These are phyloP conservation scores for Cyclotella baltica DNA, from an alignment of 108 stramenopile genomes.

Conservation along the genomic window DNA sequence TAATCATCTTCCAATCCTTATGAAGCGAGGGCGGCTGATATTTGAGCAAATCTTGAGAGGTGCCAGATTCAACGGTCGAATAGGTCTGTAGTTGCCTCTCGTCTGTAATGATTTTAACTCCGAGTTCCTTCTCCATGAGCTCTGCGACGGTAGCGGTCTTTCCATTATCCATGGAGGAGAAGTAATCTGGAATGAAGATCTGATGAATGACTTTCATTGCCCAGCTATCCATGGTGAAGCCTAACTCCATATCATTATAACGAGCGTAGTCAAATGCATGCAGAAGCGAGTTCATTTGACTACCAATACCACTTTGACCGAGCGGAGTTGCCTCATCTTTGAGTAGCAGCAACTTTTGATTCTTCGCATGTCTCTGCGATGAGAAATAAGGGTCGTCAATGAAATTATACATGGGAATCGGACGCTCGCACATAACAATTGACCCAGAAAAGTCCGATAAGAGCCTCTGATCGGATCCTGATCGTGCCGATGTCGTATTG, in stretches of 20 bases:
- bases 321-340: not conserved
- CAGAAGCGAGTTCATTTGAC: slow-evolving; percentile 31
- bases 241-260: slow-evolving; percentile 32
- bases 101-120: slow-evolving; percentile 27
- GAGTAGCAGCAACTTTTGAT: slow-evolving; percentile 13
- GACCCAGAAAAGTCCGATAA: not conserved
- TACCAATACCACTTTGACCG: slow-evolving; percentile 25
- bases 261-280: slow-evolving; percentile 46
- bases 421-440: slow-evolving; percentile 2
- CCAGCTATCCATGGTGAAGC: slow-evolving; percentile 36
- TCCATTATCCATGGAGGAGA: not conserved
- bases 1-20: slow-evolving; percentile 22
- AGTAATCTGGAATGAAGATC: slow-evolving; percentile 11
- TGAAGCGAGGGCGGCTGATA: slow-evolving; percentile 18
- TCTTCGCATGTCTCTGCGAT: not conserved
- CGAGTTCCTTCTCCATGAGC: slow-evolving; percentile 19
- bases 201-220: slow-evolving; percentile 25
- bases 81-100: slow-evolving; percentile 1
- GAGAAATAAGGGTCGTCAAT: not conserved
- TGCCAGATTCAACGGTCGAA: slow-evolving; percentile 10
- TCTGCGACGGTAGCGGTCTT: slow-evolving; percentile 11
- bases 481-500: not conserved
- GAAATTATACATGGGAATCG: not conserved
- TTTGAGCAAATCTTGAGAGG: slow-evolving; percentile 27
- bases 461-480: not conserved